Conservation (phyloP, 805 yeast genomes). For the Starmerella bombicola region DNA sequence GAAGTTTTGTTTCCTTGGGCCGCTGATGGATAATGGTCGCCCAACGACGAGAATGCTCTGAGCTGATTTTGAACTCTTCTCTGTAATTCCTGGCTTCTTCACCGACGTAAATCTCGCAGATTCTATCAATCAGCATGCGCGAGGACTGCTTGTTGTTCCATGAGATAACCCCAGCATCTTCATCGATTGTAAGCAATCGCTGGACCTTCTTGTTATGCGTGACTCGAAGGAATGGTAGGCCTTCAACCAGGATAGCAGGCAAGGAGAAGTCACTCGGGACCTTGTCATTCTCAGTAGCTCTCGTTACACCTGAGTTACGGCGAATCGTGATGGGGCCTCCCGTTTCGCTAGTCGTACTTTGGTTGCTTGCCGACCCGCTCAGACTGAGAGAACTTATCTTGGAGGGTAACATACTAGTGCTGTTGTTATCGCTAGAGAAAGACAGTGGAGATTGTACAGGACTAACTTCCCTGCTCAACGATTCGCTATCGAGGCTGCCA, state of each 20-base stretch:
- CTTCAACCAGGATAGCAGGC: constrained; percentile 27
- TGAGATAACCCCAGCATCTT: constrained; percentile 39
- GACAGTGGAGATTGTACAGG: background rate
- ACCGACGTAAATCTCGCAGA: constrained; percentile 48
- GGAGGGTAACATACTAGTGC: no score
- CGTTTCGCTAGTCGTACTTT: background rate
- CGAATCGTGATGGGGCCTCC: constrained; percentile 22
- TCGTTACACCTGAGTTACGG: constrained; percentile 21
- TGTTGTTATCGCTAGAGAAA: background rate
- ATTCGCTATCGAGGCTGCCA: background rate
- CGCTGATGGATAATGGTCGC: constrained; percentile 61
- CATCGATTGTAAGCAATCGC: constrained; percentile 44
- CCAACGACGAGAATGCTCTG: constrained; percentile 60
- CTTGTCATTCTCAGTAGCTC: constrained; percentile 5
- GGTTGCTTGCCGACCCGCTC: background rate
- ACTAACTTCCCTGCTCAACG: background rate
- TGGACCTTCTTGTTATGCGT: constrained; percentile 58
- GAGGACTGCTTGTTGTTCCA: constrained; percentile 44
- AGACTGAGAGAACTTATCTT: background rate
- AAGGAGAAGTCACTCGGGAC: constrained; percentile 5
- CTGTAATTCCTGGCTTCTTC: constrained; percentile 71
- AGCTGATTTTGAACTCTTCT: constrained; percentile 66
- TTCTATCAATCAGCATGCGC: constrained; percentile 44
- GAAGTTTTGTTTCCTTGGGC: constrained; percentile 47
- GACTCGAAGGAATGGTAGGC: constrained; percentile 52